Evolutionary conservation across 345 rosid species (phyloP), one percentile per base, ranked within the genome.

Genomic region (Linum tenue): DNA sequence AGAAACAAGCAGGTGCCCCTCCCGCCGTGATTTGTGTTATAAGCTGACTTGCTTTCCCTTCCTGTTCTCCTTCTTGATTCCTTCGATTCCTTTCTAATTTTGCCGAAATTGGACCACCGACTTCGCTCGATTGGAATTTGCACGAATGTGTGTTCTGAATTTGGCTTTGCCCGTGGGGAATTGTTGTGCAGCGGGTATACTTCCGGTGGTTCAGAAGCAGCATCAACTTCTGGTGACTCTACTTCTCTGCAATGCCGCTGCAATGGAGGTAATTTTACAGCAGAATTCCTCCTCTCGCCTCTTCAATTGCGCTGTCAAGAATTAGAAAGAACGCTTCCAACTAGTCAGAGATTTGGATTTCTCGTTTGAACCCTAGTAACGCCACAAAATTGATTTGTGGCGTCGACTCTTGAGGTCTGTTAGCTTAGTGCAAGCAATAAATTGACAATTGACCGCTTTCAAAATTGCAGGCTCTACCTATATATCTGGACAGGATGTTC

Each of bases 211-310:
- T 70, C 86, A 94, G 60, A 92, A 90, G 75, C 98, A 90, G 73
- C 97, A 92, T 72, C 98, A 92, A 76, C 97, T 92, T 73, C 78
- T 92, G 5, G 98, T 92, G 65, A 92, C 99, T 41, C 65, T 94
- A 70, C 92, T 94, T 36, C 79, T 94, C 7, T 94, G 90, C 71
- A 94, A 94, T 85, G 97, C 96, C 3, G 78, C 66, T 64, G 53
- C 99, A 5, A 94, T 94, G 99, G 99, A 94, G 97, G 99, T 94
- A 66, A 75, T 39, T n/a, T 17, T 53, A 22, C 42, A 22, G 42
- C 12, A 35, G 11, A 1, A 37, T 31, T 31, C 1, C 53, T 10
- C 3, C 53, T 43, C 50, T 43, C 10, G 14, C 53, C 53, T 9
- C 53, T 48, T 48, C 53, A 48, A 10, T 7, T 48, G 3, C 9